These are phyloP conservation scores for Apiospora arundinis DNA, from an alignment of 2,329 filamentous ascomycete genomes.

Conservation along the genomic window DNA sequence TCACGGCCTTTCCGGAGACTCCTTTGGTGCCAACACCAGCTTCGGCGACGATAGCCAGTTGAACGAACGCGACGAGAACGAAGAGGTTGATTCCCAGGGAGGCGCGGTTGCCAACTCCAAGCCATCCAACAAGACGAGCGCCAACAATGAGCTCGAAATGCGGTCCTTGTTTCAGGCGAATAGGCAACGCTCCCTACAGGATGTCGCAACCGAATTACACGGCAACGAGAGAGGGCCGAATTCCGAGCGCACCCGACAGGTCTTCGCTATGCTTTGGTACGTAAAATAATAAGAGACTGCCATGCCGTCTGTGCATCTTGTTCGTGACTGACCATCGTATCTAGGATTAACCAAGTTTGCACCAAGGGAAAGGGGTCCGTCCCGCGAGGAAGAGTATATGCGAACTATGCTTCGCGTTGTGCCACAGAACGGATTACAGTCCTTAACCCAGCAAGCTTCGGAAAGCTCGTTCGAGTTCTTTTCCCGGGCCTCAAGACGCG, in stretches of 20 bases:
- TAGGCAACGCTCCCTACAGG: constrained; percentile 69
- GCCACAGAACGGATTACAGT: constrained; percentile 93
- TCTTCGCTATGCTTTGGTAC: constrained; percentile 90
- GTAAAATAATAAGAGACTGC: constrained; percentile 36
- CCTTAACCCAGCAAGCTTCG: constrained; percentile 95
- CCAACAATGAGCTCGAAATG: constrained; percentile 83
- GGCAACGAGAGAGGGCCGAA: constrained; percentile 81
- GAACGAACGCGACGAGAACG: constrained; percentile 64
- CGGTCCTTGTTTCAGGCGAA: constrained; percentile 76
- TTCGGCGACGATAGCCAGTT: constrained; percentile 68
- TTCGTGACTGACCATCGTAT: constrained; percentile 34
- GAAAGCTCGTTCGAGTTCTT: constrained; percentile 93
- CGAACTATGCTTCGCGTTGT: constrained; percentile 91
- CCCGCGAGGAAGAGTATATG: constrained; percentile 90
- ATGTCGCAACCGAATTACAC: constrained; percentile 78
- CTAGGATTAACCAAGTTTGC: constrained; percentile 77
- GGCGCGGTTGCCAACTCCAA: constrained; percentile 56
- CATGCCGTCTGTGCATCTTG: background rate
- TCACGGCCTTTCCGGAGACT: constrained; percentile 61
- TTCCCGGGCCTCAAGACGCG: constrained; percentile 95
- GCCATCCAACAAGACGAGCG: constrained; percentile 69
- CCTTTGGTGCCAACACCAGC: constrained; percentile 57
- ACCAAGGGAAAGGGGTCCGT: constrained; percentile 82
- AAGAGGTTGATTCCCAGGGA: constrained; percentile 61
- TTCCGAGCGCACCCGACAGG: constrained; percentile 82